Evolutionary conservation across 108 stramenopile genomes (phyloP).

Genomic region (Stephanodiscus triporus): DNA sequence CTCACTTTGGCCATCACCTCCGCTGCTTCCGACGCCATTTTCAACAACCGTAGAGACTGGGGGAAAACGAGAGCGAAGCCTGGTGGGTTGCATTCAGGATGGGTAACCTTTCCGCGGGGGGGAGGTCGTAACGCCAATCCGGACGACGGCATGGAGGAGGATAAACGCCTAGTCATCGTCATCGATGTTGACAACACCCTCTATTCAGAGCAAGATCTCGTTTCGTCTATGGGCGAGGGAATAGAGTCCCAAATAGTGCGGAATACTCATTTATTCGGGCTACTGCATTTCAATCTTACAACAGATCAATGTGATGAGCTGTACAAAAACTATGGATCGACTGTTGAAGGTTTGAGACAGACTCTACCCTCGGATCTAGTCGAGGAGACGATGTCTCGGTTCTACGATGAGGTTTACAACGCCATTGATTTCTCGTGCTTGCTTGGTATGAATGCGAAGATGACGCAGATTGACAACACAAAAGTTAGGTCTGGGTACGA

Average conservation of each 20-base stretch:
- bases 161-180: slow-evolving; percentile 32
- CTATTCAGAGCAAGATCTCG: slow-evolving; percentile 58
- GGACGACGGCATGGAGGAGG: not conserved
- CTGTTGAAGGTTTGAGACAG: slow-evolving; percentile 78
- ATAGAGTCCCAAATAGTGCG: slow-evolving; percentile 82
- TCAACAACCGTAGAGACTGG: not conserved
- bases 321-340: slow-evolving; percentile 74
- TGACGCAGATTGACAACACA: not conserved
- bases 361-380: slow-evolving; percentile 38
- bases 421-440: slow-evolving; percentile 61
- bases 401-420: slow-evolving; percentile 68
- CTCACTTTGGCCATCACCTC: slow-evolving; percentile 1
- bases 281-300: slow-evolving; percentile 58
- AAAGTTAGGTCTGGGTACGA: slow-evolving; percentile 65
- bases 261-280: slow-evolving; percentile 68
- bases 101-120: slow-evolving; percentile 9
- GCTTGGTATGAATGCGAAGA: slow-evolving; percentile 13
- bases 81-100: not conserved
- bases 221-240: slow-evolving; percentile 28
- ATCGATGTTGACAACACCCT: slow-evolving; percentile 88
- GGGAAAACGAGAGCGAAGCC: not conserved
- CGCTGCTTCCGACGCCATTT: not conserved
- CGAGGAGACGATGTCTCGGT: slow-evolving; percentile 48
- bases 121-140: not conserved
- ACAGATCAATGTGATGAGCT: slow-evolving; percentile 64